phyloP scores from a whole-genome alignment of 116 monocot genomes.

The Zostera marina region DNA sequence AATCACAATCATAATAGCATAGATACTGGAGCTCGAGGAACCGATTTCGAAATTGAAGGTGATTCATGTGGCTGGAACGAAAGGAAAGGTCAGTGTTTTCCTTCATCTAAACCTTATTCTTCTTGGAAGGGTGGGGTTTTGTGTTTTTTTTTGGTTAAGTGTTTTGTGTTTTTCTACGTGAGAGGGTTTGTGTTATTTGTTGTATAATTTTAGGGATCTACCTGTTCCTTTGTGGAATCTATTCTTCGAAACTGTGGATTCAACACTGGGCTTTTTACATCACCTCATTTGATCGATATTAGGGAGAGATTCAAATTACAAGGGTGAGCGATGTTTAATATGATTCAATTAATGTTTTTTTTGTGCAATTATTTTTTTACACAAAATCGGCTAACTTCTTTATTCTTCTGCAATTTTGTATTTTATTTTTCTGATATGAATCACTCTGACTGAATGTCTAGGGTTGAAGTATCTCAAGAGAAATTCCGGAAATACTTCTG shows the following conservation, averaged over 20 bases:
- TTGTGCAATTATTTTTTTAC: not conserved
- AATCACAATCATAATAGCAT: no score
- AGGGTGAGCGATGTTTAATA: conserved; percentile 28
- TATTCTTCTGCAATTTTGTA: no score
- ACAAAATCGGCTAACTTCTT: not conserved
- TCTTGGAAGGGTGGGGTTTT: not conserved
- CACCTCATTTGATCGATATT: conserved; percentile 81
- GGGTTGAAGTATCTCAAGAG: conserved; percentile 54
- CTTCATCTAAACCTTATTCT: not conserved
- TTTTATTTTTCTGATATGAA: no score
- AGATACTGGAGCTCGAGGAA: conserved; percentile 80
- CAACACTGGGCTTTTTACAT: conserved; percentile 77
- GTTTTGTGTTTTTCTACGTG: no score
- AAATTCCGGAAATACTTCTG: conserved; percentile 84
- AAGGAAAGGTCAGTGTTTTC: conserved; percentile 54
- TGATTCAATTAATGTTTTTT: no score
- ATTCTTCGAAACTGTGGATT: conserved; percentile 57
- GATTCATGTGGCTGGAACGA: conserved; percentile 90
- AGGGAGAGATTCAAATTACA: conserved; percentile 65
- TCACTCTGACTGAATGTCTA: not conserved
- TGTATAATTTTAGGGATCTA: conserved; percentile 51
- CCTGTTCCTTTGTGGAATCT: conserved; percentile 70
- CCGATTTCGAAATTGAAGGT: conserved; percentile 44
- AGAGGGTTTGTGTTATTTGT: not conserved
- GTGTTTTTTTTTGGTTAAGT: no score